A percentile compares a stretch with the other conserved stretches of the same genome.
Conservation (phyloP, 1,284 basidiomycete species). For the Trichosporon coremiiforme region DNA sequence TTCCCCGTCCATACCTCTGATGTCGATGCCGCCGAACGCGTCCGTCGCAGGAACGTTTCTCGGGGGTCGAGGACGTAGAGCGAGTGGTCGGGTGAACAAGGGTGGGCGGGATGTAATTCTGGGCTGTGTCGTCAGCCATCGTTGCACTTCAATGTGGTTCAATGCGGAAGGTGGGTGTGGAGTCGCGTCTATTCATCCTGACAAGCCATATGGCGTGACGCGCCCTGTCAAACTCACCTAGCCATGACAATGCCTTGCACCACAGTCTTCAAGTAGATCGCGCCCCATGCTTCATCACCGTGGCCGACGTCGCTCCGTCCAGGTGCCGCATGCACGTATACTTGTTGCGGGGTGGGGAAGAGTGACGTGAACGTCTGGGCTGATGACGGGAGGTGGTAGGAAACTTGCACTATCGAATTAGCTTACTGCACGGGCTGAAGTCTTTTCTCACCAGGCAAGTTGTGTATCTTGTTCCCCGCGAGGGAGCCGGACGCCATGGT, state of each 20-base stretch:
- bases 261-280: constrained; percentile 52
- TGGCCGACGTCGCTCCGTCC: constrained; percentile 30
- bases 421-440: background rate
- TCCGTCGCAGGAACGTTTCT: constrained; percentile 47
- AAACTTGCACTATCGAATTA: constrained; percentile 44
- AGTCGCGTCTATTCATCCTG: constrained; percentile 19
- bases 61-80: constrained; percentile 54
- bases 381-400: constrained; percentile 48
- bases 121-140: constrained; percentile 37
- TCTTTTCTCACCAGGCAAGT: constrained; percentile 45
- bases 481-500: constrained; percentile 34
- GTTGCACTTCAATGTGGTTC: background rate
- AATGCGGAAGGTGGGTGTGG: background rate
- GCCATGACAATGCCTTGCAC: constrained; percentile 50
- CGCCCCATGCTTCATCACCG: constrained; percentile 49
- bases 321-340: constrained; percentile 48
- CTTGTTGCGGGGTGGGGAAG: constrained; percentile 45
- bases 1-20: constrained; percentile 53
- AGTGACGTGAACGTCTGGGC: constrained; percentile 46
- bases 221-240: constrained; percentile 39
- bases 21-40: constrained; percentile 32
- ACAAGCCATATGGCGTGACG: constrained; percentile 15
- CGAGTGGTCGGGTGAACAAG: constrained; percentile 44
- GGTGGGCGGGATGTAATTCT: constrained; percentile 45
- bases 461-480: constrained; percentile 50